Percentiles rank a stretch among this genome's conserved stretches.
Evolutionary conservation across 768 basidiomycete species (phyloP).

Genomic region (Boletus subparvulus): DNA sequence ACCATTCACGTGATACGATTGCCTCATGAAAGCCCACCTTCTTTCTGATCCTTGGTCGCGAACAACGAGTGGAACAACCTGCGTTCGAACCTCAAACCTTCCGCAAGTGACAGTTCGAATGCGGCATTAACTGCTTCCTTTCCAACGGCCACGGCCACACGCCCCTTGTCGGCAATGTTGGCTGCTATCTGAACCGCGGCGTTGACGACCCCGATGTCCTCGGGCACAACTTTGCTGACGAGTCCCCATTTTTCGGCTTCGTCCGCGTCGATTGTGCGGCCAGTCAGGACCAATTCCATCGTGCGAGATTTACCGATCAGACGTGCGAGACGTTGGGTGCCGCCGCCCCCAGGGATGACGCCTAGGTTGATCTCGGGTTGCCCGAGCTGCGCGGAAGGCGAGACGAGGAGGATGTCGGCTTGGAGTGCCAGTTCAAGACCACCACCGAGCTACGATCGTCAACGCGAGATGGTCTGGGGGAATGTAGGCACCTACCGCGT

Average conservation of each 20-base stretch:
- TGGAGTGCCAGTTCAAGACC: conserved; percentile 96
- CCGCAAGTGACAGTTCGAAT: conserved; percentile 74
- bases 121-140: conserved; percentile 98
- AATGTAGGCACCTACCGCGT: conserved; percentile 58
- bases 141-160: conserved; percentile 76
- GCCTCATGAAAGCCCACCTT: conserved; percentile 54
- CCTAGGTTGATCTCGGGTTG: conserved; percentile 97
- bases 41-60: conserved; percentile 93
- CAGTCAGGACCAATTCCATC: conserved; percentile 94
- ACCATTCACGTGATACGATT: not conserved
- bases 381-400: conserved; percentile 88
- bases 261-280: conserved; percentile 72
- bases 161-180: conserved; percentile 78
- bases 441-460: conserved; percentile 76
- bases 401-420: conserved; percentile 93
- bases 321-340: conserved; percentile 85
- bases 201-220: conserved; percentile 78
- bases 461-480: not conserved
- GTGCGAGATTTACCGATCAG: conserved; percentile 89
- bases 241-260: conserved; percentile 90
- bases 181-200: conserved; percentile 83
- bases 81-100: conserved; percentile 86
- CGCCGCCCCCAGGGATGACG: conserved; percentile 92
- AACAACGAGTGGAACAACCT: conserved; percentile 90
- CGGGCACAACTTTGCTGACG: conserved; percentile 75